Percentiles rank a stretch among this genome's conserved stretches.
Conservation (phyloP, 306 rosid species). For the Myrica gale region DNA sequence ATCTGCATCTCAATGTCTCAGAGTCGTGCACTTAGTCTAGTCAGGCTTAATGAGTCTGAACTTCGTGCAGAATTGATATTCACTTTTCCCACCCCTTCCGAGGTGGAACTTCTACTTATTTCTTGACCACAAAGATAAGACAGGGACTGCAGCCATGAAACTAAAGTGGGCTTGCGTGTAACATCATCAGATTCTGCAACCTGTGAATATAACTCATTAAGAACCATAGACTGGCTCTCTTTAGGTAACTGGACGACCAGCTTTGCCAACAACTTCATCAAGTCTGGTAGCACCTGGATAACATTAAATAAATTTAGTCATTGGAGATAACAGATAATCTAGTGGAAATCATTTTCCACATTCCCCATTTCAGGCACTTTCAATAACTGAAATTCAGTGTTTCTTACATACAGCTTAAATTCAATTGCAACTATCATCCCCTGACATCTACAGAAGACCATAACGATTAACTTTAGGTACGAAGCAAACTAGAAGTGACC, state of each 20-base stretch:
- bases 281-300: constrained; percentile 72
- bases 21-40: constrained; percentile 52
- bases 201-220: constrained; percentile 73
- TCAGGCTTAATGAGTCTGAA: constrained; percentile 36
- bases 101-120: constrained; percentile 33
- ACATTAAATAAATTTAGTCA: constrained; percentile 16
- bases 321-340: neutral
- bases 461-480: neutral
- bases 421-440: constrained; percentile 17
- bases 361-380: constrained; percentile 18
- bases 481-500: neutral
- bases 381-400: constrained; percentile 2
- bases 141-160: constrained; percentile 92
- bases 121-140: constrained; percentile 70
- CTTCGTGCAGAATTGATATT: constrained; percentile 18
- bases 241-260: constrained; percentile 58
- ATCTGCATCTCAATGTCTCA: constrained; percentile 37
- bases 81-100: constrained; percentile 31
- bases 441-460: constrained; percentile 5
- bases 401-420: neutral
- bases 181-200: constrained; percentile 94
- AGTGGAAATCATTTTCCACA: constrained; percentile 5
- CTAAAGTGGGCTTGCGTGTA: constrained; percentile 72
- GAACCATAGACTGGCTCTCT: constrained; percentile 67
- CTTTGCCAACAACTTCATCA: constrained; percentile 80